These are phyloP conservation scores for Aspergillus nomiae DNA, from an alignment of 2,329 filamentous ascomycete genomes.

Conservation along the genomic window DNA sequence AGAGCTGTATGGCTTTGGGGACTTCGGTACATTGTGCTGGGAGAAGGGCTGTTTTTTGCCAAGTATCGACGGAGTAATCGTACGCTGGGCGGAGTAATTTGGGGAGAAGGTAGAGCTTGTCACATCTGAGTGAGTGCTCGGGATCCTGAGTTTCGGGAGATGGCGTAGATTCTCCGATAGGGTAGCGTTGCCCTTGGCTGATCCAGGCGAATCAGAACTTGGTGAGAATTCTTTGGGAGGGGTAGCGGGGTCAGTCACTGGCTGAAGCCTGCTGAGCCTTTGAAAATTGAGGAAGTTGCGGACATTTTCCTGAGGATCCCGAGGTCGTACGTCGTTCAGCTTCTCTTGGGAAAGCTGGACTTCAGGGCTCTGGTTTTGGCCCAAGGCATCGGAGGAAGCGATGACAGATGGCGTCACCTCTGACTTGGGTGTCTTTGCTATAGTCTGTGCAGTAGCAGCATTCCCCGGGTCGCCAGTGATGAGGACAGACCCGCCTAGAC, in stretches of 20 bases:
- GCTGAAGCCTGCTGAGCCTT: constrained; percentile 47
- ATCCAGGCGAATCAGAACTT: constrained; percentile 2
- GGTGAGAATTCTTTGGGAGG: constrained; percentile 13
- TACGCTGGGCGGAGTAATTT: constrained; percentile 29
- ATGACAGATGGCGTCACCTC: constrained; percentile 79
- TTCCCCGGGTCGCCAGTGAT: constrained; percentile 80
- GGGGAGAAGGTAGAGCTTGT: constrained; percentile 21
- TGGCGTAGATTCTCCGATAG: constrained; percentile 52
- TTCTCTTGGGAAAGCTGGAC: constrained; percentile 71
- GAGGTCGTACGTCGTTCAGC: constrained; percentile 67
- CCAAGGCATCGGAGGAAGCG: constrained; percentile 87
- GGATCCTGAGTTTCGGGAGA: constrained; percentile 61
- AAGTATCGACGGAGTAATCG: constrained; percentile 32
- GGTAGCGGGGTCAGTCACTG: constrained; percentile 15
- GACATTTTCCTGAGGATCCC: constrained; percentile 90
- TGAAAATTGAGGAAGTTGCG: constrained; percentile 89
- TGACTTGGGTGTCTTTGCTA: constrained; percentile 66
- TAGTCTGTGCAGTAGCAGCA: constrained; percentile 61
- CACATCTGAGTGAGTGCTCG: constrained; percentile 39
- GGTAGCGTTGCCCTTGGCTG: constrained; percentile 10
- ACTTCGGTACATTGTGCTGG: constrained; percentile 31
- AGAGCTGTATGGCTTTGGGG: constrained; percentile 17
- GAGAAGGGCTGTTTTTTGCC: constrained; percentile 15
- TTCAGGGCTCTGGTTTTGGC: constrained; percentile 65
- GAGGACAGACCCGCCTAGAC: constrained; percentile 71